Percentiles rank a stretch among this genome's conserved stretches.
These are phyloP conservation scores for Clitoria ternatea DNA, from an alignment of 306 rosid species.

Conservation along the genomic window DNA sequence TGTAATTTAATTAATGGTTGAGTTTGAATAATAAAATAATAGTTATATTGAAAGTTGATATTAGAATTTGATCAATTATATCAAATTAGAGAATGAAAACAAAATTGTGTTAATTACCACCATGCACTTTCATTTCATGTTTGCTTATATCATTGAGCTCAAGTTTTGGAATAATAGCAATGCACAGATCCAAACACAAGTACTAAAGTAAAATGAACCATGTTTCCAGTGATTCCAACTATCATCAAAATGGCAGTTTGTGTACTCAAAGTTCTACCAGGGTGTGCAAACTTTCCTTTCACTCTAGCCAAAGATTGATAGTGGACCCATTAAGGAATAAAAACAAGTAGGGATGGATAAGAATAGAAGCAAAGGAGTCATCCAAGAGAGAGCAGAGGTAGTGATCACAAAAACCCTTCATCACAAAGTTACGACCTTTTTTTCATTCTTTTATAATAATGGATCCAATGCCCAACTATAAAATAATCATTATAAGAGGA, in stretches of 20 bases:
- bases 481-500: slow-evolving; percentile 11
- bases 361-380: slow-evolving; percentile 30
- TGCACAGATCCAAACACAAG: too few species aligned
- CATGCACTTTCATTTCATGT: too few species aligned
- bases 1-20: too few species aligned
- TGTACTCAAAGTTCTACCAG: neutral
- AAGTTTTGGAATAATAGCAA: neutral
- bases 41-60: too few species aligned
- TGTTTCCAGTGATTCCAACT: neutral
- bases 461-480: slow-evolving; percentile 40
- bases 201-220: too few species aligned
- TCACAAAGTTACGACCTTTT: slow-evolving; percentile 36
- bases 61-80: too few species aligned
- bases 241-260: slow-evolving; percentile 16
- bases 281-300: slow-evolving; percentile 29
- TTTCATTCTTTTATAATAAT: neutral
- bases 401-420: slow-evolving; percentile 37
- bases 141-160: neutral
- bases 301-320: slow-evolving; percentile 25
- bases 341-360: slow-evolving; percentile 13
- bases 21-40: too few species aligned
- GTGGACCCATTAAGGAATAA: neutral
- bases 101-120: too few species aligned
- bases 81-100: too few species aligned
- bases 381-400: slow-evolving; percentile 27